Evolutionary conservation across 192 early-diverging fungal species (phyloP).

Genomic region (Fimicolochytrium jonesii): DNA sequence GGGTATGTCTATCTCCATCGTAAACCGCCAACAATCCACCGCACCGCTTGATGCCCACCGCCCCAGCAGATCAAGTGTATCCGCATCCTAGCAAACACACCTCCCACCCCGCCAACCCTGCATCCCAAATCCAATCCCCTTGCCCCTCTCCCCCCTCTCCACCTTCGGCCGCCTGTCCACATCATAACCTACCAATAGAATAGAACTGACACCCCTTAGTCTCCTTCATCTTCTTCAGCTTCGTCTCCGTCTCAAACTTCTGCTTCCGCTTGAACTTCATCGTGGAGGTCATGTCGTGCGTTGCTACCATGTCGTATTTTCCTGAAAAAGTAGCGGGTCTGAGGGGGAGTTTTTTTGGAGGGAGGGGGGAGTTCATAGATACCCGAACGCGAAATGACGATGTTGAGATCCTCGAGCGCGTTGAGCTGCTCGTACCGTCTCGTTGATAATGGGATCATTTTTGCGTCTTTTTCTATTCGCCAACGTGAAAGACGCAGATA

Average conservation of each 20-base stretch:
- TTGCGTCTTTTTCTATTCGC: slow-evolving; percentile 24
- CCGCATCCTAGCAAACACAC: no score
- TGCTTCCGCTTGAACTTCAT: slow-evolving; percentile 33
- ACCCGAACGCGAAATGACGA: slow-evolving; percentile 53
- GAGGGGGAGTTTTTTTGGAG: not conserved
- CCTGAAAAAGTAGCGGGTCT: slow-evolving; percentile 14
- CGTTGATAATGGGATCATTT: slow-evolving; percentile 44
- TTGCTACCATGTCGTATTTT: slow-evolving; percentile 47
- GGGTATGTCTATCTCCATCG: no score
- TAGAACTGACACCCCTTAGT: slow-evolving; percentile 47
- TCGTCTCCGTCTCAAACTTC: slow-evolving; percentile 55
- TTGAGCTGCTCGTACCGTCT: slow-evolving; percentile 48
- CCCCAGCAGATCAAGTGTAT: no score
- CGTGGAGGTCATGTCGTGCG: slow-evolving; percentile 38
- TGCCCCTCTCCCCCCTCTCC: no score
- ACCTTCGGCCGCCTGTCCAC: no score
- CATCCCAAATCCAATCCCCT: no score
- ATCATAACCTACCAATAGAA: slow-evolving; percentile 40
- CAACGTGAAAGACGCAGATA: not conserved
- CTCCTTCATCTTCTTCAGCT: slow-evolving; percentile 49
- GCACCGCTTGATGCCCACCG: no score
- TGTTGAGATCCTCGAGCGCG: slow-evolving; percentile 40
- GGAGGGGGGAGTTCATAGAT: no score
- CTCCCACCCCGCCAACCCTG: no score
- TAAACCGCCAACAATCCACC: no score